Base-by-base conservation (phyloP, 768 basidiomycete genomes). In the Lactarius quietus region DNA sequence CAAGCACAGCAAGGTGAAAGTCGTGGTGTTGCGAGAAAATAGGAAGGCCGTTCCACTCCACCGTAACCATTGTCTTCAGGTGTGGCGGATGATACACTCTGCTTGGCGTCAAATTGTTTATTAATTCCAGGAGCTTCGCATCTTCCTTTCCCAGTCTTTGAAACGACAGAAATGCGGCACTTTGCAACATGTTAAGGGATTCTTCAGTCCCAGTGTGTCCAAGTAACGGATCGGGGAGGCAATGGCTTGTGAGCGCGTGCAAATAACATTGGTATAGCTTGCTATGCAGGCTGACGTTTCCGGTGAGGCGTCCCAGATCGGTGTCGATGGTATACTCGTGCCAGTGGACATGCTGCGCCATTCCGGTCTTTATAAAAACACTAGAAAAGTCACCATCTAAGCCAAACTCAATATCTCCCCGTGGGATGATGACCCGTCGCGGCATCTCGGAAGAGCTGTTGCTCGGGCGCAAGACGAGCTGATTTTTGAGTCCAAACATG, bases 241-340 rank as follows among this genome's bases (percentile, higher is more conserved):
- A 76, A 51, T 78, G 75, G n/a, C 78, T 78, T 3, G 77, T 82
- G 3, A 81, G 59, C n/a, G 80, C 79, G 55, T 84, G 83, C n/a
- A 84, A 73, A 59, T 80, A 80, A 4, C 77, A 73, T 51, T 74
- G 74, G 61, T 74, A 81, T 6, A 82, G 71, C 41, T 69, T 70
- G 62, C 71, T 75, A 1, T 64, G 67, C 38, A 78, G 58, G 39
- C 69, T 74, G 7, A 38, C 70, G 6, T 73, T 74, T 3, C 75
- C 71, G 3, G 62, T 61, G 41, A 79, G 68, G 36, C 70, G 69
- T 0, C 76, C 74, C 7, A 79, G 61, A 18, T 73, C 70, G 14
- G 65, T 60, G 53, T 80, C 72, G 5, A 79, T 55, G 1, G 52
- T 58, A 56, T 77, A 80, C 5, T 69, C 71, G 39, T 75, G 71